Percentiles rank a stretch among this genome's conserved stretches.
Evolutionary conservation across 2,329 filamentous ascomycete genomes (phyloP).

Genomic region (Colletotrichum gigasporum): DNA sequence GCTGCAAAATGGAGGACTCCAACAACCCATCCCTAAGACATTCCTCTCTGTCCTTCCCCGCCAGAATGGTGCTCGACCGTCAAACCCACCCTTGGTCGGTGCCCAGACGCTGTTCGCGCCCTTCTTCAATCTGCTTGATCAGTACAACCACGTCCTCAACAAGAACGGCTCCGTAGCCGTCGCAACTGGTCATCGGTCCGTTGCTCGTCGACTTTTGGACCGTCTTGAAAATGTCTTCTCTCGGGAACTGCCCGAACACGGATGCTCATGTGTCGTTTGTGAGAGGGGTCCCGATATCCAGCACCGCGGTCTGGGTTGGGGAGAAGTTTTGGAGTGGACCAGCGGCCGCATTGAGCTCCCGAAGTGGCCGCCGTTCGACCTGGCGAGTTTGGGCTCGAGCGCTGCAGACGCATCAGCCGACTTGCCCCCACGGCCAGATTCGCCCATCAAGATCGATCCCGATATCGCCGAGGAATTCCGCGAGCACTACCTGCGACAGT

Average conservation of each 20-base stretch:
- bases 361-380: constrained; percentile 86
- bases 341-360: constrained; percentile 89
- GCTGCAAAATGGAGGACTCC: constrained; percentile 85
- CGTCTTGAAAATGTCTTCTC: constrained; percentile 94
- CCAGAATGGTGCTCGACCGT: constrained; percentile 64
- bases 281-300: constrained; percentile 65
- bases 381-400: constrained; percentile 69
- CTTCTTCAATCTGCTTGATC: constrained; percentile 83
- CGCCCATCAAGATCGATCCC: constrained; percentile 82
- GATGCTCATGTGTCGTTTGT: constrained; percentile 90
- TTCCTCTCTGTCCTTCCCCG: constrained; percentile 73
- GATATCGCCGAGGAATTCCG: constrained; percentile 94
- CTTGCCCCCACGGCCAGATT: constrained; percentile 63
- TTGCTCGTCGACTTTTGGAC: constrained; percentile 90
- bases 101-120: constrained; percentile 82
- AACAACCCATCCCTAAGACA: constrained; percentile 75
- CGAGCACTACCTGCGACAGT: constrained; percentile 91
- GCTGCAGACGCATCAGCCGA: constrained; percentile 70
- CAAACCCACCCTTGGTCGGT: constrained; percentile 72
- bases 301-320: constrained; percentile 86
- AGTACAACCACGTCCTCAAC: constrained; percentile 83
- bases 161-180: constrained; percentile 92
- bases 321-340: constrained; percentile 92
- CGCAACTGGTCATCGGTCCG: constrained; percentile 92
- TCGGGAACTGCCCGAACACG: constrained; percentile 85